Percentiles rank a stretch among this genome's conserved stretches.
Conservation (phyloP, 2,329 filamentous ascomycete species). For the Fusarium sp. region DNA sequence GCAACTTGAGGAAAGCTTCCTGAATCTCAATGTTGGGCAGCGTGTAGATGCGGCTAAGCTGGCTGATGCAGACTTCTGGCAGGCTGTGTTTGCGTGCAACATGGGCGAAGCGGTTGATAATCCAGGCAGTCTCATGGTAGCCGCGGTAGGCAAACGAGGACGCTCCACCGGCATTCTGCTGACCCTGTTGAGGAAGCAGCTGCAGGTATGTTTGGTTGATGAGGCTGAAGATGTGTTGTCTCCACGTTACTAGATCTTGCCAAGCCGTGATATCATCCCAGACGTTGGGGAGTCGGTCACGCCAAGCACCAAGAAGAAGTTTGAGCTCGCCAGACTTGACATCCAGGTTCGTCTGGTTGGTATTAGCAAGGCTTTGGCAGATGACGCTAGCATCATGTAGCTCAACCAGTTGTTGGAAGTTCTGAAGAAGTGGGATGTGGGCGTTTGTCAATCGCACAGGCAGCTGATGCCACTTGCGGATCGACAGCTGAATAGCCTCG, state of each 20-base stretch:
- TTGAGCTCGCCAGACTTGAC: slow-evolving; percentile 96
- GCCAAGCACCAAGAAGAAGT: slow-evolving; percentile 91
- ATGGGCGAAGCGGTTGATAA: slow-evolving; percentile 98
- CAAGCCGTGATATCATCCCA: slow-evolving; percentile 99
- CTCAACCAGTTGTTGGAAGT: slow-evolving; percentile 98
- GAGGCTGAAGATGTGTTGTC: slow-evolving; percentile 97
- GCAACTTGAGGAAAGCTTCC: slow-evolving; percentile 95
- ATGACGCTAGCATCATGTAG: slow-evolving; percentile 98
- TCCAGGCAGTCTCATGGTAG: slow-evolving; percentile 99
- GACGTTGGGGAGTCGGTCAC: slow-evolving; percentile 93
- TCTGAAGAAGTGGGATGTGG: slow-evolving; percentile 93
- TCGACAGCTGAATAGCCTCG: slow-evolving; percentile 96
- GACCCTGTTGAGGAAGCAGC: slow-evolving; percentile 80
- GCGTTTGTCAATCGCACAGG: slow-evolving; percentile 93
- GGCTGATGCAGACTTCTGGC: slow-evolving; percentile 95
- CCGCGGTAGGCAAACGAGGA: slow-evolving; percentile 93
- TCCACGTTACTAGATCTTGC: slow-evolving; percentile 99
- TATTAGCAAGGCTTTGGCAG: slow-evolving; percentile 88
- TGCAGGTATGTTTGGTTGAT: slow-evolving; percentile 95
- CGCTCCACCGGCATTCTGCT: slow-evolving; percentile 84
- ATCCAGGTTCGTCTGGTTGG: slow-evolving; percentile 87
- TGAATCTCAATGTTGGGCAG: slow-evolving; percentile 99
- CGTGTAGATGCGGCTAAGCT: slow-evolving; percentile 97
- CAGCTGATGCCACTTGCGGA: slow-evolving; percentile 99
- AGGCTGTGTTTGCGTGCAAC: slow-evolving; percentile 97